phyloP scores from a whole-genome alignment of 1,139 yeast species.

The Sugiyamaella castrensis region DNA sequence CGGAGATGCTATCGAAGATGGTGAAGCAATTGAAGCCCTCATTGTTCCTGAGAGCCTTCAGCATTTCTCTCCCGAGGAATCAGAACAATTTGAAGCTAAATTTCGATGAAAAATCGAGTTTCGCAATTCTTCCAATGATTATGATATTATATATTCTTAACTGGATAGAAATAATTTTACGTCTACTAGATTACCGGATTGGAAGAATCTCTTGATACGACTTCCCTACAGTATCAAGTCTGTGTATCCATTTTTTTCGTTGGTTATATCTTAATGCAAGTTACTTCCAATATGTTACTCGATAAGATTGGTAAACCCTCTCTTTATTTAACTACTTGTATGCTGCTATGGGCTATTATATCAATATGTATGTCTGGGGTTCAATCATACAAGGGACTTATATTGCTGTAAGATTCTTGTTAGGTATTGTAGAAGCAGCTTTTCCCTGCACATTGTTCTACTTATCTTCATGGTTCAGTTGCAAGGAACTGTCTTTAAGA shows the following conservation, averaged over 20 bases:
- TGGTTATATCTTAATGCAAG: slow-evolving; percentile 58
- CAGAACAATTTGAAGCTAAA: neutral
- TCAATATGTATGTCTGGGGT: slow-evolving; percentile 49
- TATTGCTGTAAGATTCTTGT: slow-evolving; percentile 46
- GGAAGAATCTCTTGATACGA: slow-evolving; percentile 45
- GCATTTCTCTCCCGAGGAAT: slow-evolving; percentile 7
- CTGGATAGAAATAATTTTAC: slow-evolving; percentile 46
- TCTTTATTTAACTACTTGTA: neutral
- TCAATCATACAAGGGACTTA: slow-evolving; percentile 43
- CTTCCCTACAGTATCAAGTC: slow-evolving; percentile 41
- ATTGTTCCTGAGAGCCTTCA: slow-evolving; percentile 6
- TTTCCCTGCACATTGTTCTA: slow-evolving; percentile 45
- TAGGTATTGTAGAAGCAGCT: slow-evolving; percentile 59
- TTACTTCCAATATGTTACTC: slow-evolving; percentile 50
- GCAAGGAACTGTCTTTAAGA: slow-evolving; percentile 28
- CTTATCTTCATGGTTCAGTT: slow-evolving; percentile 29
- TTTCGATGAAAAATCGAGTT: slow-evolving; percentile 18
- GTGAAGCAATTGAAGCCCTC: neutral
- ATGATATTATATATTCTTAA: slow-evolving; percentile 39
- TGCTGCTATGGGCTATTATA: slow-evolving; percentile 46
- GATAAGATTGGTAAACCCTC: slow-evolving; percentile 17
- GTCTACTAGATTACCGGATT: slow-evolving; percentile 51
- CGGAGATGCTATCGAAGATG: no score
- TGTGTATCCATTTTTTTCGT: slow-evolving; percentile 38
- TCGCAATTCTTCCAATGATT: slow-evolving; percentile 44